Percentiles rank a stretch among this genome's conserved stretches.
Conservation (phyloP, 306 rosid species). For the Dalbergia cochinchinensis region DNA sequence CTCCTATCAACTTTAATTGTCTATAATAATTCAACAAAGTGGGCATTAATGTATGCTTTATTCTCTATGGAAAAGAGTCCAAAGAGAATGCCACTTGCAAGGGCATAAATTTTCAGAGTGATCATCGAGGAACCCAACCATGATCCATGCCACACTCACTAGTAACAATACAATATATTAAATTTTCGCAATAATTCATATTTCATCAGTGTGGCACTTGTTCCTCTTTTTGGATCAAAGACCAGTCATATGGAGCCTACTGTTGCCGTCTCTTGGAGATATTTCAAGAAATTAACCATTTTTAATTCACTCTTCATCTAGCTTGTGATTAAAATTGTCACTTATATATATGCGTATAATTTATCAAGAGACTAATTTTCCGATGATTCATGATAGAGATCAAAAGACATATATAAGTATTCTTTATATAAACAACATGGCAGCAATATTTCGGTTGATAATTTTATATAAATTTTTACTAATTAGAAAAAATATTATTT, state of each 20-base stretch:
- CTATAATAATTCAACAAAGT: background rate
- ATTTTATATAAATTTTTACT: too few relatives aligned
- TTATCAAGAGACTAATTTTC: background rate
- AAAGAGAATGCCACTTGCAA: background rate
- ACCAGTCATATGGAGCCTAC: background rate
- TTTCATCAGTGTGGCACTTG: background rate
- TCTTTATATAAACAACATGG: background rate
- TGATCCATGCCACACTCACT: background rate
- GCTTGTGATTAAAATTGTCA: slow-evolving; percentile 27
- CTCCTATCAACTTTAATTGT: background rate
- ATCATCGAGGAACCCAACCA: background rate
- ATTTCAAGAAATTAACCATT: background rate
- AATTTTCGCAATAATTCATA: background rate
- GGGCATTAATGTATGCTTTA: background rate
- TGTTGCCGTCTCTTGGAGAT: background rate
- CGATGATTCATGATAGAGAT: slow-evolving; percentile 32
- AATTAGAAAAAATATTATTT: too few relatives aligned
- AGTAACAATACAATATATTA: background rate
- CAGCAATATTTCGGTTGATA: background rate
- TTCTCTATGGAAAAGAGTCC: background rate
- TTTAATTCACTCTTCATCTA: background rate
- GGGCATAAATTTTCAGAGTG: background rate
- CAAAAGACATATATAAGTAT: background rate
- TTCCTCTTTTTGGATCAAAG: background rate
- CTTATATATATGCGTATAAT: background rate